Percentiles rank a stretch among this genome's conserved stretches.
These are phyloP conservation scores for Naganishia antarctica DNA, from an alignment of 768 basidiomycete species.

Conservation along the genomic window DNA sequence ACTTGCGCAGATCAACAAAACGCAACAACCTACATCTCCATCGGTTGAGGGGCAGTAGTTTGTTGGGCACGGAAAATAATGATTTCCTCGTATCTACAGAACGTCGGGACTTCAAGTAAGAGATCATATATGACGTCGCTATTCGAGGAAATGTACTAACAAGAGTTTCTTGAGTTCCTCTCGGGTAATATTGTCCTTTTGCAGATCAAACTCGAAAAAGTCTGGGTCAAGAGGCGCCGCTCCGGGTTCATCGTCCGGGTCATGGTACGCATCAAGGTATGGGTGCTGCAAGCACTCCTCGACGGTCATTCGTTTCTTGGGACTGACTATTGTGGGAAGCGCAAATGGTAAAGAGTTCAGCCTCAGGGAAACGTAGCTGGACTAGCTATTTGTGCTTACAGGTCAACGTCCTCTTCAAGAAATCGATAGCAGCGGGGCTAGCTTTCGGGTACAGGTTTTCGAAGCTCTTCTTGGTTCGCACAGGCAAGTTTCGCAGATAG, in stretches of 20 bases:
- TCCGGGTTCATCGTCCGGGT: conserved; percentile 92
- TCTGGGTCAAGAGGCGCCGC: conserved; percentile 91
- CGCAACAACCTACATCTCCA: conserved; percentile 15
- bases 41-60: conserved; percentile 1
- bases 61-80: conserved; percentile 60
- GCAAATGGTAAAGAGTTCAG: too few species aligned
- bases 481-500: conserved; percentile 89
- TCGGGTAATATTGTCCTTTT: conserved; percentile 91
- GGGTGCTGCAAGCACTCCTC: conserved; percentile 93
- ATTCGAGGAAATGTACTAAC: conserved; percentile 31
- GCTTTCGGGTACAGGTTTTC: conserved; percentile 84
- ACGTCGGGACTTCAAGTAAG: conserved; percentile 50
- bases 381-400: conserved; percentile 51
- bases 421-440: conserved; percentile 68
- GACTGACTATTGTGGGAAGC: conserved; percentile 58
- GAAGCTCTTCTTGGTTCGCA: conserved; percentile 81
- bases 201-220: conserved; percentile 96
- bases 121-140: not conserved
- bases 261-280: conserved; percentile 90
- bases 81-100: conserved; percentile 67
- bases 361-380: not conserved
- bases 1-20: too few species aligned
- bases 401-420: conserved; percentile 71
- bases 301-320: conserved; percentile 90
- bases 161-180: conserved; percentile 73